phyloP scores from a whole-genome alignment of 176 grass and related monocot species.

The Echinochloa phyllopogon region DNA sequence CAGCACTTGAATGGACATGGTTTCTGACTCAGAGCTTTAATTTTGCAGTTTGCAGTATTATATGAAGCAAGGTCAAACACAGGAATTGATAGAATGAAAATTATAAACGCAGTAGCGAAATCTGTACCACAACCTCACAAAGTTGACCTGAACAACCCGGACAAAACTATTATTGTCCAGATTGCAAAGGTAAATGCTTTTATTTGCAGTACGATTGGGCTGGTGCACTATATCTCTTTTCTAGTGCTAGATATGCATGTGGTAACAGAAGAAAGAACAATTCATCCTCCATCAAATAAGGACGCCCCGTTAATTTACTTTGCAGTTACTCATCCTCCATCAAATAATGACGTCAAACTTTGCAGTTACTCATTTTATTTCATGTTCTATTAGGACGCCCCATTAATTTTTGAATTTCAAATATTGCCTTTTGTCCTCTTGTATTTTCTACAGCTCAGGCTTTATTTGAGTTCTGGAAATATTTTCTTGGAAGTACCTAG shows the following conservation, averaged over 20 bases:
- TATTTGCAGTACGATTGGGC: background rate
- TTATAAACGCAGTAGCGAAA: slow-evolving; percentile 96
- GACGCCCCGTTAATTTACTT: background rate
- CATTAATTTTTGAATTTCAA: background rate
- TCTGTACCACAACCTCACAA: slow-evolving; percentile 80
- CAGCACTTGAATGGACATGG: background rate
- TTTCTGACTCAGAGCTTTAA: slow-evolving; percentile 41
- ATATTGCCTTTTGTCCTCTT: background rate
- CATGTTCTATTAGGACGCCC: background rate
- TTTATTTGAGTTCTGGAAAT: background rate
- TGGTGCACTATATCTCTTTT: background rate
- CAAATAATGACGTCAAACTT: background rate
- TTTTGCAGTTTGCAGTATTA: slow-evolving; percentile 85
- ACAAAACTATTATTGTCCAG: slow-evolving; percentile 86
- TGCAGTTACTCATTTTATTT: background rate
- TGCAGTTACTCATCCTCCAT: background rate
- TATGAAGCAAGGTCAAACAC: slow-evolving; percentile 95
- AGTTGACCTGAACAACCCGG: slow-evolving; percentile 91
- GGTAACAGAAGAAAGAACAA: background rate
- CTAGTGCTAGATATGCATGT: background rate
- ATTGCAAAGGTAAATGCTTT: slow-evolving; percentile 78
- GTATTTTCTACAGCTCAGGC: background rate
- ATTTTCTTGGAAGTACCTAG: background rate
- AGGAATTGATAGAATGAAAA: slow-evolving; percentile 94
- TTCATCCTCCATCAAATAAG: background rate